These are phyloP conservation scores for Wickerhamiella shivajii DNA, from an alignment of 805 yeast species.

Conservation along the genomic window DNA sequence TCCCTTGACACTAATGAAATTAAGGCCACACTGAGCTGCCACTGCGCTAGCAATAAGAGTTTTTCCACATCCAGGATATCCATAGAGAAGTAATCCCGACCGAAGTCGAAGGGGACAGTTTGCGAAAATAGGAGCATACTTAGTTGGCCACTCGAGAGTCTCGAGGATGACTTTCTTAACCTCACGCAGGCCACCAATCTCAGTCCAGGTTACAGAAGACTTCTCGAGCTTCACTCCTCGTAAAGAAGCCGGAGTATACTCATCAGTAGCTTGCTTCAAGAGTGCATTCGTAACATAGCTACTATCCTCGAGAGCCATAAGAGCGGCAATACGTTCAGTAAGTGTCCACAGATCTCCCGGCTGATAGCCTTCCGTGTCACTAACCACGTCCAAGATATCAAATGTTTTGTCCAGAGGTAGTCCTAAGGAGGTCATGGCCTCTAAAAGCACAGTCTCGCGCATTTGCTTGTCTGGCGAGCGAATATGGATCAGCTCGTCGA, in stretches of 20 bases:
- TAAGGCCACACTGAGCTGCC: conserved; percentile 85
- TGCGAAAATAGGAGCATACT: conserved; percentile 87
- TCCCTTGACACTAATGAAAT: conserved; percentile 86
- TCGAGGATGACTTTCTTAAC: conserved; percentile 68
- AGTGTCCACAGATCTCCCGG: conserved; percentile 68
- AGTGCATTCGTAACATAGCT: conserved; percentile 18
- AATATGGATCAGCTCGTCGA: conserved; percentile 47
- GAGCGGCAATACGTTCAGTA: conserved; percentile 38
- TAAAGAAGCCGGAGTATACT: conserved; percentile 64
- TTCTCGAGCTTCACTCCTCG: conserved; percentile 80
- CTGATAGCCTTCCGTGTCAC: conserved; percentile 76
- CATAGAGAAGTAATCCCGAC: conserved; percentile 81
- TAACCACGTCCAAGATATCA: conserved; percentile 36
- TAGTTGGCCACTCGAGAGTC: conserved; percentile 94
- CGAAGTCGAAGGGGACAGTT: conserved; percentile 75
- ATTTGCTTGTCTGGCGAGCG: conserved; percentile 55
- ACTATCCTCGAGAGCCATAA: conserved; percentile 6
- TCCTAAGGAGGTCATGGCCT: conserved; percentile 27
- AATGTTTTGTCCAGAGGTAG: conserved; percentile 29
- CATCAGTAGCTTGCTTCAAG: conserved; percentile 45
- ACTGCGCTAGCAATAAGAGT: conserved; percentile 86
- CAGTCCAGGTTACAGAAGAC: conserved; percentile 62
- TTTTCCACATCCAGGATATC: conserved; percentile 97
- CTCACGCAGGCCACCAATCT: conserved; percentile 73
- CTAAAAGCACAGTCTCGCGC: conserved; percentile 35